phyloP scores from a whole-genome alignment of 345 rosid genomes.

The Lepidium aucheri region DNA sequence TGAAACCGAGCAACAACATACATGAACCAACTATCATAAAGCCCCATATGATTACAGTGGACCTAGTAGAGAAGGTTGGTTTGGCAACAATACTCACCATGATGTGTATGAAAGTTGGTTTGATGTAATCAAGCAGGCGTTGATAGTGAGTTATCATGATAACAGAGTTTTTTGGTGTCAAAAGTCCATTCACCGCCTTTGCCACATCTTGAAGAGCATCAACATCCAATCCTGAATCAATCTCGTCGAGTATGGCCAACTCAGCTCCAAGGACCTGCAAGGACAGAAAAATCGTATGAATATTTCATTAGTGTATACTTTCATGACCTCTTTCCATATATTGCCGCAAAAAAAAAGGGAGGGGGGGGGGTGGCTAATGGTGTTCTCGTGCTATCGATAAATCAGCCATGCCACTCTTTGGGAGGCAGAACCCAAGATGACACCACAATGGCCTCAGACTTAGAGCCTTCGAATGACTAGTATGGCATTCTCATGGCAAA shows the following conservation, averaged over 20 bases:
- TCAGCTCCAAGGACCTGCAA: constrained; percentile 87
- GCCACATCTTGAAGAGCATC: constrained; percentile 96
- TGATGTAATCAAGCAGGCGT: constrained; percentile 65
- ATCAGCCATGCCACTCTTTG: background rate
- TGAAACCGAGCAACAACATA: constrained; percentile 27
- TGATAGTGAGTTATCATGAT: constrained; percentile 93
- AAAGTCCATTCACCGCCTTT: constrained; percentile 79
- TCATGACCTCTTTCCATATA: background rate
- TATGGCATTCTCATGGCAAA: background rate
- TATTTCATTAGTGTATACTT: background rate
- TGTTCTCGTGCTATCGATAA: background rate
- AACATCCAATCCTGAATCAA: constrained; percentile 93
- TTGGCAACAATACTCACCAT: constrained; percentile 48
- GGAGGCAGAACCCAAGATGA: background rate
- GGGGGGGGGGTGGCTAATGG: background rate
- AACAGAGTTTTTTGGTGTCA: constrained; percentile 77
- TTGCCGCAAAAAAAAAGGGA: background rate
- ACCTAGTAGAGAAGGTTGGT: background rate
- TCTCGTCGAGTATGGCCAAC: constrained; percentile 85
- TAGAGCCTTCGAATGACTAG: background rate
- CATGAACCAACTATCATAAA: background rate
- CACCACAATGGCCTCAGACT: background rate
- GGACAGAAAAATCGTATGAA: background rate
- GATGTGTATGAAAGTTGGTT: constrained; percentile 72
- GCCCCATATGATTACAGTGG: background rate